phyloP scores from a whole-genome alignment of 768 basidiomycete species.

The Amanita thiersii region DNA sequence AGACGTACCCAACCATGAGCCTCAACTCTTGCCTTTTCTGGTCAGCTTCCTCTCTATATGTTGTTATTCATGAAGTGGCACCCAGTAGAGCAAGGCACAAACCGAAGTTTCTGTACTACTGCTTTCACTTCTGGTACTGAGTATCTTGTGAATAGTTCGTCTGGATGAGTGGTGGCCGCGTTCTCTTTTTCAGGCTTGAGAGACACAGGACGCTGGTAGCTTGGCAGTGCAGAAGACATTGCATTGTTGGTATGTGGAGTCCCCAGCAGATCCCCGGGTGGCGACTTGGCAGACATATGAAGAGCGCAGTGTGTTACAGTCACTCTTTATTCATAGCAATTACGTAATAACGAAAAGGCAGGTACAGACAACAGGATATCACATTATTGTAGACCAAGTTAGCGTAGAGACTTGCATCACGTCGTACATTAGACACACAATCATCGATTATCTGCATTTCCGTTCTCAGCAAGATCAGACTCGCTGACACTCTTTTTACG shows the following conservation, averaged over 20 bases:
- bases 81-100: constrained; percentile 10
- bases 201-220: neutral
- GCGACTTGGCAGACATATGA: neutral
- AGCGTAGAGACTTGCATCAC: constrained; percentile 8
- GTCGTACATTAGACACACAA: constrained; percentile 5
- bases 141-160: constrained; percentile 65
- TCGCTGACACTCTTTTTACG: constrained; percentile 29
- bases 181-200: constrained; percentile 5
- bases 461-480: constrained; percentile 23
- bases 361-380: constrained; percentile 3
- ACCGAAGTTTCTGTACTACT: constrained; percentile 67
- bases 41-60: constrained; percentile 65
- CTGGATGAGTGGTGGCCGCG: constrained; percentile 41
- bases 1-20: constrained; percentile 91
- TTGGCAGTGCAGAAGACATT: too few relatives aligned
- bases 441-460: constrained; percentile 24
- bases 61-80: constrained; percentile 9
- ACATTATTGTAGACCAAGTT: constrained; percentile 1
- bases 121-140: constrained; percentile 65
- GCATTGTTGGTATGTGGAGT: too few relatives aligned
- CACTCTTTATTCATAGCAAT: too few relatives aligned
- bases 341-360: constrained; percentile 2
- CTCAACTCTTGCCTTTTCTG: constrained; percentile 83
- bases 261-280: too few relatives aligned
- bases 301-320: too few relatives aligned